These are phyloP conservation scores for Truncatella angustata DNA, from an alignment of 2,329 filamentous ascomycete species.

Conservation along the genomic window DNA sequence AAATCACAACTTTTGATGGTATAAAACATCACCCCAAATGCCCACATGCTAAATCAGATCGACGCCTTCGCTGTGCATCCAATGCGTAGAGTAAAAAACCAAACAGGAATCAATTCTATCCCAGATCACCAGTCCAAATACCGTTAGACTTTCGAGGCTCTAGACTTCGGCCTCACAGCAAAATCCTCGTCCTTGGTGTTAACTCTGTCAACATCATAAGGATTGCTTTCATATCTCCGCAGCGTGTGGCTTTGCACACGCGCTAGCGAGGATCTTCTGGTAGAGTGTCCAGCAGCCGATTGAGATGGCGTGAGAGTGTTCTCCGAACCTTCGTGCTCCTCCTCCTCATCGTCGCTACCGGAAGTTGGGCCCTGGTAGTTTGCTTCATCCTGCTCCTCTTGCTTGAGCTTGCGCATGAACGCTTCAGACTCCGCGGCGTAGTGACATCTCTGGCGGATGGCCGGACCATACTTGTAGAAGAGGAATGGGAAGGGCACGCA, in stretches of 20 bases:
- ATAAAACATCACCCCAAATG: not conserved
- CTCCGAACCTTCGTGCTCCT: constrained; percentile 21
- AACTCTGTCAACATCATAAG: constrained; percentile 41
- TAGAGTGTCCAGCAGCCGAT: constrained; percentile 20
- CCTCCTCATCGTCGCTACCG: too few relatives aligned
- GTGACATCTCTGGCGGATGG: constrained; percentile 52
- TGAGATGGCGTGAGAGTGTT: constrained; percentile 17
- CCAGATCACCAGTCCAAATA: not conserved
- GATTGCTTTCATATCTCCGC: constrained; percentile 37
- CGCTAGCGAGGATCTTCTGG: constrained; percentile 21
- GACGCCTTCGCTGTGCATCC: not conserved
- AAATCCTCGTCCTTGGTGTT: constrained; percentile 29
- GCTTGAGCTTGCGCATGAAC: constrained; percentile 40
- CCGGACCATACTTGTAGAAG: constrained; percentile 56
- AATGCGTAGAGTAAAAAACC: too few relatives aligned
- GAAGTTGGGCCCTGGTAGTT: too few relatives aligned
- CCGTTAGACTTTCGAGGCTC: not conserved
- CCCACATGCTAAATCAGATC: not conserved
- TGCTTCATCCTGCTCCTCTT: constrained; percentile 26
- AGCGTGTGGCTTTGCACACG: constrained; percentile 11
- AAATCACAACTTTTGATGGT: not conserved
- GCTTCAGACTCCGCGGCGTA: constrained; percentile 46
- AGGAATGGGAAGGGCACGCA: constrained; percentile 59
- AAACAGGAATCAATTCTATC: not conserved
- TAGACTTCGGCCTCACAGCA: not conserved